Evolutionary conservation across 192 early-diverging fungal species (phyloP), one percentile per base, ranked within the genome.

Genomic region (Funneliformis mosseae): DNA sequence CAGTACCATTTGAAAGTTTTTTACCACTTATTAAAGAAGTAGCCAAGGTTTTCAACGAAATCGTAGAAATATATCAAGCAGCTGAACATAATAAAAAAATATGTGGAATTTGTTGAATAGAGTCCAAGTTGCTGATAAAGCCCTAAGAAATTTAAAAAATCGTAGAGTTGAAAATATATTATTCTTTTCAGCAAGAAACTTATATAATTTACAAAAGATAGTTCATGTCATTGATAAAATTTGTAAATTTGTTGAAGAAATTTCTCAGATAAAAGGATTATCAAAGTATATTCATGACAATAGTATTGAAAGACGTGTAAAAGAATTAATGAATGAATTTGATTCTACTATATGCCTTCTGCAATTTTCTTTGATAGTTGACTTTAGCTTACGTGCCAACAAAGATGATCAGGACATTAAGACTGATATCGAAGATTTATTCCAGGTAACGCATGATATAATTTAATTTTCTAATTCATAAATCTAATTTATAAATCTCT

Each of bases 291-390:
- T 55, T 27, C 72, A 27, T 38, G 72, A 25, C 3, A 45, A 74
- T 33, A 25, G 10, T 6, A 48, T 74, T 14, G 25, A 74, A 25
- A 27, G 75, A 2, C 28, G 25, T 0, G 81, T 80, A 27, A 77
- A 77, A 33, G 63, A 83, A 14, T 45, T 83, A 6, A 63, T 68
- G 3, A 77, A 76, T 16, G 39, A 41, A 42, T 66, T 80, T 27
- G 83, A 82, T 55, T 64, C 74, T 8, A 60, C 77, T 14, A 74
- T 82, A n/a, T n/a, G 46, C 55, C 72, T 23, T 64, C 16, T 70
- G 46, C 16, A 70, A 80, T 25, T 80, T 63, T 55, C 5, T 7
- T 12, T 55, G 48, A 3, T 14, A 1, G 12, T 50, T 50, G 48
- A 50, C 16, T 50, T 33, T 33, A 33, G 3, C 3, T 2, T 33